phyloP scores from a whole-genome alignment of 2,329 filamentous ascomycete species.

The Lomentospora prolificans region DNA sequence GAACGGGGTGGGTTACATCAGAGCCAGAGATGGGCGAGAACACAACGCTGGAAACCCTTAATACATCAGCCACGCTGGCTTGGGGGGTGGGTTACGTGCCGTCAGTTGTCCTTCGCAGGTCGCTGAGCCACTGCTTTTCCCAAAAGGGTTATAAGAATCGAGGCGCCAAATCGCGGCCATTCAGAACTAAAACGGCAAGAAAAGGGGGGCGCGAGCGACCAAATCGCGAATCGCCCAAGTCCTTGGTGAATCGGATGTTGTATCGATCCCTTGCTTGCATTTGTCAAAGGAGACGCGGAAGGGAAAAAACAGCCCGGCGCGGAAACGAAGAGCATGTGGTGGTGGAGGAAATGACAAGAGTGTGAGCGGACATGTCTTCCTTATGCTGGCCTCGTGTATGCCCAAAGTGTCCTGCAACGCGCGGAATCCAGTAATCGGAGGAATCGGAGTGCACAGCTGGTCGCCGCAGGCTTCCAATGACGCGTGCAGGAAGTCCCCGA shows the following conservation, averaged over 20 bases:
- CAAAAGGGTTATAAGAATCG: not conserved
- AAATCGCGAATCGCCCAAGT: too few species aligned
- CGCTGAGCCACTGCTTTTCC: not conserved
- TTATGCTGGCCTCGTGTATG: not conserved
- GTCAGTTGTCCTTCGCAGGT: not conserved
- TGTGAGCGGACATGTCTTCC: not conserved
- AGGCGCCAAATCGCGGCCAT: not conserved
- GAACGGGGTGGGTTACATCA: not conserved
- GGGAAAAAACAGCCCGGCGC: not conserved
- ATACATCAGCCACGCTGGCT: too few species aligned
- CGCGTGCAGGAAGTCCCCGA: not conserved
- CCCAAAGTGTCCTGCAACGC: not conserved
- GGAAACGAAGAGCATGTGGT: not conserved
- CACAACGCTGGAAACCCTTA: too few species aligned
- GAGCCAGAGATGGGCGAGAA: not conserved
- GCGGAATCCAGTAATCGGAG: not conserved
- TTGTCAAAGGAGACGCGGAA: too few species aligned
- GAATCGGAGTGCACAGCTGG: not conserved
- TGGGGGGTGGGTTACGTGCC: too few species aligned
- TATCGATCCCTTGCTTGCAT: too few species aligned
- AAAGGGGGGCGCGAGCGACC: too few species aligned
- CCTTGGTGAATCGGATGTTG: too few species aligned
- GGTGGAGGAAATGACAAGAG: not conserved
- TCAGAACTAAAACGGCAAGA: not conserved
- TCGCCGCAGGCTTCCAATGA: not conserved